Evolutionary conservation across 768 basidiomycete genomes (phyloP).

Genomic region (Boletus sp.): DNA sequence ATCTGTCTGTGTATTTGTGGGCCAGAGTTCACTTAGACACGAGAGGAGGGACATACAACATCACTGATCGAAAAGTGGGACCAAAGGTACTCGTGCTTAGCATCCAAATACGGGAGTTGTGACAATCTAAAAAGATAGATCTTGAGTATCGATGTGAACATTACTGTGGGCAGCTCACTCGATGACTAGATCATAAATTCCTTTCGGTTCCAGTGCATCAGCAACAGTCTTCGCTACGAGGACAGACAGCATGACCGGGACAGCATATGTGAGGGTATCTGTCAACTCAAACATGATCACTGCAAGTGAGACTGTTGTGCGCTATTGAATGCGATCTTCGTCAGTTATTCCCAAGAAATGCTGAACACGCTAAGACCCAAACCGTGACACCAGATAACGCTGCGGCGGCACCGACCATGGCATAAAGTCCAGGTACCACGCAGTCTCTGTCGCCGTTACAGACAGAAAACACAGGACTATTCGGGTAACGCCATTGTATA

Average conservation of each 20-base stretch:
- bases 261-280: slow-evolving; percentile 86
- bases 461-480: slow-evolving; percentile 54
- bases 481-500: slow-evolving; percentile 61
- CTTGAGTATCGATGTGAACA: neutral
- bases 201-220: slow-evolving; percentile 56
- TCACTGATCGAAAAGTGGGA: slow-evolving; percentile 70
- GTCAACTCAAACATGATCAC: slow-evolving; percentile 97
- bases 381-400: slow-evolving; percentile 94
- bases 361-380: slow-evolving; percentile 2
- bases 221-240: slow-evolving; percentile 52
- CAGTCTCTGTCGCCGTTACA: slow-evolving; percentile 70
- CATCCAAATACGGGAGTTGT: slow-evolving; percentile 89
- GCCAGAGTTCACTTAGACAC: neutral
- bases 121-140: slow-evolving; percentile 46
- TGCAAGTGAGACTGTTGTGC: slow-evolving; percentile 89
- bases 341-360: slow-evolving; percentile 2
- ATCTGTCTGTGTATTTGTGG: slow-evolving; percentile 48
- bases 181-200: slow-evolving; percentile 96
- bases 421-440: slow-evolving; percentile 87
- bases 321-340: slow-evolving; percentile 35
- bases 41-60: slow-evolving; percentile 52
- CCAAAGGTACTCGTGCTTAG: slow-evolving; percentile 89
- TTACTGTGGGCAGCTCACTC: slow-evolving; percentile 41
- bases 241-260: slow-evolving; percentile 85
- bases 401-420: slow-evolving; percentile 95